These are phyloP conservation scores for Quercus agrifolia DNA, from an alignment of 306 rosid species.

Conservation along the genomic window DNA sequence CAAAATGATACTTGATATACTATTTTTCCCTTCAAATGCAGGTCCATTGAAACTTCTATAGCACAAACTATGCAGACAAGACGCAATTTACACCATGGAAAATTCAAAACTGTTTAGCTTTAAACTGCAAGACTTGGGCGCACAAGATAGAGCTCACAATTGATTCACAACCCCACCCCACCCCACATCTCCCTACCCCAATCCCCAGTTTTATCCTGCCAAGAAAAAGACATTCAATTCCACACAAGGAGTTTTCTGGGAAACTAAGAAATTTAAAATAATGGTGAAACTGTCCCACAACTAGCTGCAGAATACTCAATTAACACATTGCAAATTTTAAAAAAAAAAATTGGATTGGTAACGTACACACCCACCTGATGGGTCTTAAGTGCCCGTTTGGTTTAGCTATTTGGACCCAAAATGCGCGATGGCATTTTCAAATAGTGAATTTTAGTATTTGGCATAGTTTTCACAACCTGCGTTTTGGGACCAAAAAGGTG, in stretches of 20 bases:
- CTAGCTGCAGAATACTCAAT: background rate
- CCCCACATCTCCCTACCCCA: background rate
- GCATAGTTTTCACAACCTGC: too few species aligned
- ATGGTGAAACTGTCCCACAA: background rate
- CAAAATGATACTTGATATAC: background rate
- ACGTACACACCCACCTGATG: too few species aligned
- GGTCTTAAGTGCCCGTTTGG: too few species aligned
- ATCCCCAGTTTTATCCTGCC: background rate
- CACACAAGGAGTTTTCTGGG: background rate
- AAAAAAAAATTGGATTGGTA: too few species aligned
- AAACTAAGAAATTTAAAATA: background rate
- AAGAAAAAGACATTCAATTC: background rate
- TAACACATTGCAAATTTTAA: too few species aligned
- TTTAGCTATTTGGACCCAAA: too few species aligned
- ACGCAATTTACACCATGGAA: background rate
- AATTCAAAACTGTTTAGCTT: background rate
- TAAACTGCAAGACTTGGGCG: background rate
- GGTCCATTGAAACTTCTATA: background rate
- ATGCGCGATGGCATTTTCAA: too few species aligned
- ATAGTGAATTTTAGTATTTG: too few species aligned
- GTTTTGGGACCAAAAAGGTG: too few species aligned
- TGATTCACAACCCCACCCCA: background rate
- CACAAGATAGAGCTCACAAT: conserved; percentile 20
- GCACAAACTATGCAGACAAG: background rate
- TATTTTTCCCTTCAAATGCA: background rate